Evolutionary conservation across 306 rosid genomes (phyloP), one percentile per base, ranked within the genome.

Genomic region (Ormosia emarginata): DNA sequence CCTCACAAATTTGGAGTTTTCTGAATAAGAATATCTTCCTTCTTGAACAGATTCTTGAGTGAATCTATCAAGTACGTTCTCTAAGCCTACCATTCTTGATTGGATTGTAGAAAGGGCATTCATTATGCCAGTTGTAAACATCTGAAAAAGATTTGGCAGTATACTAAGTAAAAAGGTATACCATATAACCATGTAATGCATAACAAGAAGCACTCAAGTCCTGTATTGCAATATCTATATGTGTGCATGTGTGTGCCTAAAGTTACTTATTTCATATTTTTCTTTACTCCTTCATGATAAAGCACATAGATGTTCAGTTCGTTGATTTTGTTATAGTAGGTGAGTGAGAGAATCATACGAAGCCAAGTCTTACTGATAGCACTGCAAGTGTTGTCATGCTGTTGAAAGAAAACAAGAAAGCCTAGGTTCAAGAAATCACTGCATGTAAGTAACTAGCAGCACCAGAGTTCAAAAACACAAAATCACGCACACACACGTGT

Each of bases 81-180:
- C 98, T 79, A 92, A 78, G 81, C 91, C 82, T 75, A 58, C 86
- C 68, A 94, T 89, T 84, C 92, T 92, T 57, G 94, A 90, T 74
- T 91, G 96, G 71, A 94, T 87, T 18, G 81, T 79, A 17, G 97
- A 90, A 76, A 94, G 87, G 67, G 88, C 83, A 78, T 86, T 91
- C 92, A 90, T 89, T 82, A 92, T 53, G 49, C 93, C 93, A 24
- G 89, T 82, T 50, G 87, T 82, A 85, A 90, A 94, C 50, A 83
- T 91, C 98, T 94, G 96, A 63, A 76, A 84, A 72, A 36, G 39
- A 76, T 80, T 58, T 53, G 76, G 50, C 17, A 82, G 39, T 43
- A 32, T 36, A 47, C 34, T 74, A 53, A 36, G 72, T 72, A 44
- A 75, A n/a, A 76, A 72, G 15, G 24, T 40, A 74, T 66, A n/a